Conservation (phyloP, 768 basidiomycete species). For the Suillus occidentalis region DNA sequence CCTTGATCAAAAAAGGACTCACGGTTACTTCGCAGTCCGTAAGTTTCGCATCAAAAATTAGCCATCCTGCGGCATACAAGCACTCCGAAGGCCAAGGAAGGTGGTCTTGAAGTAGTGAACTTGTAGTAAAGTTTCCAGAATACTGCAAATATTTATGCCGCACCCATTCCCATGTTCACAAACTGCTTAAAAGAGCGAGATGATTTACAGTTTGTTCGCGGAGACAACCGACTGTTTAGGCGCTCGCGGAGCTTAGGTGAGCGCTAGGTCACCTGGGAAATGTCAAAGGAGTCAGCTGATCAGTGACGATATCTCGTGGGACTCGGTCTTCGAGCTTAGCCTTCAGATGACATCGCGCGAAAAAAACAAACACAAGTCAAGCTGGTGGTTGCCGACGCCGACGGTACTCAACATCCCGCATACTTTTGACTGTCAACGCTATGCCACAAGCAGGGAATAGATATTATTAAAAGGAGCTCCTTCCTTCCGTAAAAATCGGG, state of each 20-base stretch:
- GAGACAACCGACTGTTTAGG: neutral
- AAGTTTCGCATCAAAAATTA: slow-evolving; percentile 9
- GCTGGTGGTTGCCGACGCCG: neutral
- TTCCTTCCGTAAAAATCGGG: slow-evolving; percentile 8
- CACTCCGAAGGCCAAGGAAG: slow-evolving; percentile 6
- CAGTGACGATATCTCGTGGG: neutral
- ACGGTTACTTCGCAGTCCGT: slow-evolving; percentile 11
- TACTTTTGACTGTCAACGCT: neutral
- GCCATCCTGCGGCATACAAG: neutral
- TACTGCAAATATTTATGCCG: neutral
- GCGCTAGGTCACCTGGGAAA: slow-evolving; percentile 6
- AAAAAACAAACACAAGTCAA: slow-evolving; percentile 2
- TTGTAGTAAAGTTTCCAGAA: neutral
- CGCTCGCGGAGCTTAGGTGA: neutral
- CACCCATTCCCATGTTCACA: neutral
- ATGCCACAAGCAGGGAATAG: neutral
- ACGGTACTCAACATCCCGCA: neutral
- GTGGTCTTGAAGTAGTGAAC: too few species aligned
- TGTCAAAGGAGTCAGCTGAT: neutral
- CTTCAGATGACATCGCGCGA: slow-evolving; percentile 1
- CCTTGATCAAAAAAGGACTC: slow-evolving; percentile 6
- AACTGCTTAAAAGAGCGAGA: slow-evolving; percentile 4
- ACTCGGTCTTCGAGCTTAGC: neutral
- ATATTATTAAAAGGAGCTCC: slow-evolving; percentile 6
- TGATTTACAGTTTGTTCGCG: slow-evolving; percentile 9